Base-by-base conservation (phyloP, 1,284 basidiomycete genomes). In the Anthracocystis setariae region DNA sequence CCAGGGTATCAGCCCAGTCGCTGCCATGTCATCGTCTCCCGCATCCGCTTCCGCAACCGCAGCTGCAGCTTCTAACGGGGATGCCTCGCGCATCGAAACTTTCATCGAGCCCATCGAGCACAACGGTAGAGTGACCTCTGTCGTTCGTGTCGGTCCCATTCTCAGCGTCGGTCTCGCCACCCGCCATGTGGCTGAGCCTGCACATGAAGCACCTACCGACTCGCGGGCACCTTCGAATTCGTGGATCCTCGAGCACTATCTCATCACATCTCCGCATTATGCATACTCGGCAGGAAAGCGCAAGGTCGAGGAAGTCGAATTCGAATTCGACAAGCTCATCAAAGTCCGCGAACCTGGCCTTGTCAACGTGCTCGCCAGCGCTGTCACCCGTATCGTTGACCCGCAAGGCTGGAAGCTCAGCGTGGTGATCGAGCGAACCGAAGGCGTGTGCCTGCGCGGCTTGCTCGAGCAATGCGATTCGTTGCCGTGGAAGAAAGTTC, bases 251-350 rank as follows among this genome's bases (percentile, higher is more conserved):
- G 76, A 82, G 33, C 52, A 70, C 46, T 78, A 65, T 35, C 58
- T 65, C 35, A 78, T 82, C 45, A 69, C 65, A 0, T 72, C 77
- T 24, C 49, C 57, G 5, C 73, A 81, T 46, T 82, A 80, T 46
- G 65, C 62, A 20, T 66, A 63, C 20, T 66, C 53, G 24, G 57
- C 60, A 20, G 81, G 80, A 3, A 72, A 74, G 44, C 61, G 75
- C 21, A 81, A 80, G 50, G 48, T 83, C 4, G 76, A 80, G 40
- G 81, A 82, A 42, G 64, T 82, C 18, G 81, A 81, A 44, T 57
- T 49, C 18, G 79, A 81, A 40, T 61, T 83, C 12, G 71, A 71
- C 18, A 65, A 65, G 49, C 55, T 82, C 24, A 47, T 68, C 46
- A 59, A 63, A 20, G 47, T 82, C 17, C 52, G 62, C 20, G 63